A percentile compares a stretch with the other conserved stretches of the same genome.
phyloP scores from a whole-genome alignment of 129 eudicot genomes.

The Artemisia argyi region DNA sequence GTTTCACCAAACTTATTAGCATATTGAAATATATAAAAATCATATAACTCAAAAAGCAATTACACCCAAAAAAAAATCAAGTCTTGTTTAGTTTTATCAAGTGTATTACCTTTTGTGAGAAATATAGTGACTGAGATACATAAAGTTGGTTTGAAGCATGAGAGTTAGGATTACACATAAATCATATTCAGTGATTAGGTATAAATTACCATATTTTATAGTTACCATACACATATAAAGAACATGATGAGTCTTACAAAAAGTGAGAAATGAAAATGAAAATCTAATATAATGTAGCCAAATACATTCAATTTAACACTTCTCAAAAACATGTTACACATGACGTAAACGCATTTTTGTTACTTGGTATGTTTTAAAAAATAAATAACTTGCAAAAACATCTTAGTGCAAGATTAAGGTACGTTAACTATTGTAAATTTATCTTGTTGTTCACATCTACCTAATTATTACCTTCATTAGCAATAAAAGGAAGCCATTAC shows the following conservation, averaged over 20 bases:
- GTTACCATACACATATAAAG: too few species aligned
- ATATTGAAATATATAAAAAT: not conserved
- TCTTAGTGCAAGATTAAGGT: slow-evolving; percentile 14
- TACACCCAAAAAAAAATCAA: not conserved
- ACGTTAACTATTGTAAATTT: not conserved
- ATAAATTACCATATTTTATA: too few species aligned
- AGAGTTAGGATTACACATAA: too few species aligned
- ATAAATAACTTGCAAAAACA: not conserved
- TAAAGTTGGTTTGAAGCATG: too few species aligned
- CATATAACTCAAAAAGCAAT: not conserved
- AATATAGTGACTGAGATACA: too few species aligned
- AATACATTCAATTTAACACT: too few species aligned
- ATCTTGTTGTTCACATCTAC: not conserved
- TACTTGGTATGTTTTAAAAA: not conserved
- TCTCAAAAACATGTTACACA: not conserved
- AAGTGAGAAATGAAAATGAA: too few species aligned
- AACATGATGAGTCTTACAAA: too few species aligned
- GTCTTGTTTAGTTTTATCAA: too few species aligned
- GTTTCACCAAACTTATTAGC: slow-evolving; percentile 19
- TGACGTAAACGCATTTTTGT: not conserved
- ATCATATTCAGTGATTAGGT: too few species aligned
- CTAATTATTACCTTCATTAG: slow-evolving; percentile 3
- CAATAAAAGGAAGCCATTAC: slow-evolving; percentile 13
- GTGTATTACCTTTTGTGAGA: too few species aligned
- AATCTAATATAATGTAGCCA: too few species aligned